phyloP scores from a whole-genome alignment of 1,139 yeast species.

The Yamadazyma siamensis region DNA sequence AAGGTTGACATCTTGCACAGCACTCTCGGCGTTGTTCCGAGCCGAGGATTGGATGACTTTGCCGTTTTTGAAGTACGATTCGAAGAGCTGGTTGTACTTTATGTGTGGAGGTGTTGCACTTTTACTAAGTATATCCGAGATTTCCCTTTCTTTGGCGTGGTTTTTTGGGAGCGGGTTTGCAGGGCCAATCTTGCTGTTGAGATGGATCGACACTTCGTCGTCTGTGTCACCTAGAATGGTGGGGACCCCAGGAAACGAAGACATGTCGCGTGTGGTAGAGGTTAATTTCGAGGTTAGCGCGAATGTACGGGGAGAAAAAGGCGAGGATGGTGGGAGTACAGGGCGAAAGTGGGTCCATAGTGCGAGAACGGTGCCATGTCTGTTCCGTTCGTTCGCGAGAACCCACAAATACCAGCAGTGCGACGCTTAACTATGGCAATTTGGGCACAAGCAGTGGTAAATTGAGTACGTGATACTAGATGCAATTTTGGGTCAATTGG shows the following conservation, averaged over 20 bases:
- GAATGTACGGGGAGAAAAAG: no score
- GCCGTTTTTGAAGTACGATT: conserved; percentile 5
- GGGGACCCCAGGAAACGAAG: conserved; percentile 37
- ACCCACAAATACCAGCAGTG: no score
- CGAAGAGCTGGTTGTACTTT: conserved; percentile 6
- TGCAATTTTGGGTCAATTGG: no score
- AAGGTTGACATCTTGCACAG: conserved; percentile 6
- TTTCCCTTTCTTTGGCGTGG: conserved; percentile 10
- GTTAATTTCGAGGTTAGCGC: no score
- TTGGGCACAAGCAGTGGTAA: no score
- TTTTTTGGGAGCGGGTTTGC: conserved; percentile 29
- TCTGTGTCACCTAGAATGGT: conserved; percentile 39
- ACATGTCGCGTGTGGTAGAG: no score
- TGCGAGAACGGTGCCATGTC: no score
- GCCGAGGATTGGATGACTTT: neutral
- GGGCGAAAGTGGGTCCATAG: neutral
- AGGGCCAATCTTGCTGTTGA: conserved; percentile 36
- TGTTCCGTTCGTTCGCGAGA: no score
- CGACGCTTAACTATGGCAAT: no score
- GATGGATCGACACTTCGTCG: conserved; percentile 43
- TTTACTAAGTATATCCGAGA: conserved; percentile 12
- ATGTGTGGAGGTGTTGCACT: conserved; percentile 1
- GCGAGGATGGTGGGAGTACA: neutral
- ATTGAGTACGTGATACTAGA: no score
- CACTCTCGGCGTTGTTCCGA: neutral